phyloP scores from a whole-genome alignment of 345 rosid genomes.

The Murraya koenigii region DNA sequence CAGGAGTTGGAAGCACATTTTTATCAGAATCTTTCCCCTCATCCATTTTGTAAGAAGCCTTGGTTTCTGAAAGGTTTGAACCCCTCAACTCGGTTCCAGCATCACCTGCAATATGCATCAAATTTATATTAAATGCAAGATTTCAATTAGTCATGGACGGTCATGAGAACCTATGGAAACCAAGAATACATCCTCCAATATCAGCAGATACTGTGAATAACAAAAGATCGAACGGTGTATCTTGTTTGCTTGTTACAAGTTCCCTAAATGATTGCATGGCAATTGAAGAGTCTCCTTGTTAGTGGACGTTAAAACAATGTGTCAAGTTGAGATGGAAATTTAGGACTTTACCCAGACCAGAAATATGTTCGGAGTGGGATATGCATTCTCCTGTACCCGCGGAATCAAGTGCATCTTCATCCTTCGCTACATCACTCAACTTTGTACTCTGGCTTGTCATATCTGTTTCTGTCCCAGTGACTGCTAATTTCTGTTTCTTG shows the following conservation, averaged over 20 bases:
- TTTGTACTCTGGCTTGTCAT: constrained; percentile 23
- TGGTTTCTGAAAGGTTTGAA: constrained; percentile 32
- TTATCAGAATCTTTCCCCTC: constrained; percentile 25
- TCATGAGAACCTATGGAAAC: background rate
- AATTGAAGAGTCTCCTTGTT: background rate
- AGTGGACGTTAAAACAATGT: background rate
- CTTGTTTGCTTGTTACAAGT: background rate
- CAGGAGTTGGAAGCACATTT: constrained; percentile 22
- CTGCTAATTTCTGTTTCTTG: constrained; percentile 33
- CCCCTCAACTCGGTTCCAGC: constrained; percentile 21
- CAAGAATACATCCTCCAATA: background rate
- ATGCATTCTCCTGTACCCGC: constrained; percentile 21
- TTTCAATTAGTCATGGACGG: background rate
- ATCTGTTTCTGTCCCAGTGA: constrained; percentile 16
- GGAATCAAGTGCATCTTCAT: constrained; percentile 23
- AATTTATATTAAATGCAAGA: constrained; percentile 8
- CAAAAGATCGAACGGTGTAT: background rate
- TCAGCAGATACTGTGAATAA: background rate
- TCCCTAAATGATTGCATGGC: background rate
- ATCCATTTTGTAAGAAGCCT: constrained; percentile 27
- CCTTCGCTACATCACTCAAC: constrained; percentile 15
- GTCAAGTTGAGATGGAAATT: background rate
- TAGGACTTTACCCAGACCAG: constrained; percentile 20
- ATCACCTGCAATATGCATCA: constrained; percentile 31
- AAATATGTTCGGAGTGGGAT: constrained; percentile 2